A percentile compares a stretch with the other conserved stretches of the same genome.
These are phyloP conservation scores for Xylariaceae sp. DNA, from an alignment of 2,329 filamentous ascomycete genomes.

Conservation along the genomic window DNA sequence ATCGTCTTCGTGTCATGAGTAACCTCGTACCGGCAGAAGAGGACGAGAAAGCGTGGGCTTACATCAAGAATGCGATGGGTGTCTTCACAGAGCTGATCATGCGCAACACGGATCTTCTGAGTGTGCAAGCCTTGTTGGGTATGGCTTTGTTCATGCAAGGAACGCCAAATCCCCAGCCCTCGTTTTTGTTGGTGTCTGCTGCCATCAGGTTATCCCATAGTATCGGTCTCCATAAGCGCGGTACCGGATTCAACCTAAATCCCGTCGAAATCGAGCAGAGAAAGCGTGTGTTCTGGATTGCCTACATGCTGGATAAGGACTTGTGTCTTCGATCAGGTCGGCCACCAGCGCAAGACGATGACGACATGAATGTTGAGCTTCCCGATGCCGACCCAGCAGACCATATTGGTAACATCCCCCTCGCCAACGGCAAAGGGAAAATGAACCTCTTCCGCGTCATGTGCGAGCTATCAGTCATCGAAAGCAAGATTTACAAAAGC, in stretches of 20 bases:
- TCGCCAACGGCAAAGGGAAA: constrained; percentile 84
- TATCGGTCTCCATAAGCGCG: constrained; percentile 92
- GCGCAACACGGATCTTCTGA: constrained; percentile 92
- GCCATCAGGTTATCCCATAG: constrained; percentile 89
- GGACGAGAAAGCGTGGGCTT: constrained; percentile 91
- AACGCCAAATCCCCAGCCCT: constrained; percentile 92
- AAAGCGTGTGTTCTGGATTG: constrained; percentile 65
- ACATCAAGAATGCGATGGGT: constrained; percentile 94
- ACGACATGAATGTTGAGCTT: constrained; percentile 90
- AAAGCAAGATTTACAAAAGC: constrained; percentile 89
- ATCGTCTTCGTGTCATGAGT: constrained; percentile 91
- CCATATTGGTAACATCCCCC: constrained; percentile 89
- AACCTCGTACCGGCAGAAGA: constrained; percentile 87
- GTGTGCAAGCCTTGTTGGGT: constrained; percentile 88
- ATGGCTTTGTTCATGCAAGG: constrained; percentile 95
- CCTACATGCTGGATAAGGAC: constrained; percentile 64
- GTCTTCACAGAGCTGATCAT: constrained; percentile 91
- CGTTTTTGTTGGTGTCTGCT: constrained; percentile 85
- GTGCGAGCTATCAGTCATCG: constrained; percentile 87
- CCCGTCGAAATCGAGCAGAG: constrained; percentile 90
- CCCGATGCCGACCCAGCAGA: constrained; percentile 88
- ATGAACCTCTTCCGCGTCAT: constrained; percentile 93
- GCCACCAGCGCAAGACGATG: constrained; percentile 61
- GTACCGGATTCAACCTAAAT: constrained; percentile 89
- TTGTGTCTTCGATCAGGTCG: constrained; percentile 58